Percentiles rank a stretch among this genome's conserved stretches.
Conservation (phyloP, 768 basidiomycete species). For the Suillus decipiens region DNA sequence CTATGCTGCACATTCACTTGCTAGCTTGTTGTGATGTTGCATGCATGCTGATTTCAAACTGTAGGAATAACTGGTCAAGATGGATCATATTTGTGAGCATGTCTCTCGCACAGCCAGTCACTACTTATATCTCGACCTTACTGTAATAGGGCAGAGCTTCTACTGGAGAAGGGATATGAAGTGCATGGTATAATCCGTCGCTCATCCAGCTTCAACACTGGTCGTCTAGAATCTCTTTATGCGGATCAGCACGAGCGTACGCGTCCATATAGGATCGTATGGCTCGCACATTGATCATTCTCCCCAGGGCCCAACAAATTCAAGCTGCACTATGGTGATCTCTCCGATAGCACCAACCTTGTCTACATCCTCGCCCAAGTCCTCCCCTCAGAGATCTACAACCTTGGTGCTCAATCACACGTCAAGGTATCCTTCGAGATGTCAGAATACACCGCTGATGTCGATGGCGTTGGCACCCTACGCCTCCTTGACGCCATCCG, state of each 20-base stretch:
- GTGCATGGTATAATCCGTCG: slow-evolving; percentile 97
- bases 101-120: background rate
- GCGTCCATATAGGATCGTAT: slow-evolving; percentile 29
- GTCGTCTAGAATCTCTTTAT: slow-evolving; percentile 91
- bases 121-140: slow-evolving; percentile 11
- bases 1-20: slow-evolving; percentile 5
- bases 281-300: slow-evolving; percentile 3
- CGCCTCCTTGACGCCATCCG: slow-evolving; percentile 95
- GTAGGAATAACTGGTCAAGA: slow-evolving; percentile 95
- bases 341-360: slow-evolving; percentile 95
- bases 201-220: slow-evolving; percentile 98
- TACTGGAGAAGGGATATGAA: slow-evolving; percentile 85
- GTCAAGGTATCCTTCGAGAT: slow-evolving; percentile 99
- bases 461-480: slow-evolving; percentile 93
- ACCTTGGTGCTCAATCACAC: slow-evolving; percentile 96
- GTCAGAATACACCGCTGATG: slow-evolving; percentile 98
- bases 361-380: slow-evolving; percentile 96
- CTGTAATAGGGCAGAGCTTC: slow-evolving; percentile 67
- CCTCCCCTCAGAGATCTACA: slow-evolving; percentile 95
- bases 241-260: slow-evolving; percentile 89
- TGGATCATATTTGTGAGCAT: slow-evolving; percentile 85
- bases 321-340: slow-evolving; percentile 88
- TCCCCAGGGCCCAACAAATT: slow-evolving; percentile 68
- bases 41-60: slow-evolving; percentile 3
- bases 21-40: slow-evolving; percentile 1